Evolutionary conservation across 179 eudicot genomes (phyloP).

Genomic region (Beta lomatogona): DNA sequence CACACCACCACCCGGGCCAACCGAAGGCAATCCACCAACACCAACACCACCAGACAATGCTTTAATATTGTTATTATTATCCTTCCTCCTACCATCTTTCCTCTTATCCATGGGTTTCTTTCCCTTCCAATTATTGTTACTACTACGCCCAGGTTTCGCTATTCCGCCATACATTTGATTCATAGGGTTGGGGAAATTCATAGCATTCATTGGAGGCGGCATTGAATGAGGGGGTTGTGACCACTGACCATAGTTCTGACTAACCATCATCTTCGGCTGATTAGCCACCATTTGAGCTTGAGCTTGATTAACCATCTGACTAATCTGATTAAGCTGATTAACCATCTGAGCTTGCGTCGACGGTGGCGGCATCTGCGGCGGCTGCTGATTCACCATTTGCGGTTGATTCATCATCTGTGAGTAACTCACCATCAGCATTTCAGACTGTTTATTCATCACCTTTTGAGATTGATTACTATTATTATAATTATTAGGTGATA

Average conservation of each 20-base stretch:
- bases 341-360: constrained; percentile 44
- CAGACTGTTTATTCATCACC: constrained; percentile 15
- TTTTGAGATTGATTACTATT: background rate
- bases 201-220: constrained; percentile 39
- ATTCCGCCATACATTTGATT: constrained; percentile 37
- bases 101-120: constrained; percentile 69
- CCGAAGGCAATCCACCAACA: constrained; percentile 16
- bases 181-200: constrained; percentile 50
- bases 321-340: constrained; percentile 10
- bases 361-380: constrained; percentile 34
- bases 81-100: constrained; percentile 42
- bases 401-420: constrained; percentile 44
- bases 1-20: constrained; percentile 26
- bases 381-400: constrained; percentile 41
- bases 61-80: constrained; percentile 21
- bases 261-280: constrained; percentile 41
- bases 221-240: constrained; percentile 39
- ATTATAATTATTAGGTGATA: background rate
- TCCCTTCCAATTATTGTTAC: constrained; percentile 58
- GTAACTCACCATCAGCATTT: constrained; percentile 26
- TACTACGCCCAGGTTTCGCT: constrained; percentile 42
- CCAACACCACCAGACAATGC: constrained; percentile 8
- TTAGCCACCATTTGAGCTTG: constrained; percentile 33
- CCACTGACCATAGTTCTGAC: constrained; percentile 64
- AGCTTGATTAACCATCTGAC: constrained; percentile 31